Evolutionary conservation across 129 eudicot species (phyloP).

Genomic region (Ambrosia artemisiifolia): DNA sequence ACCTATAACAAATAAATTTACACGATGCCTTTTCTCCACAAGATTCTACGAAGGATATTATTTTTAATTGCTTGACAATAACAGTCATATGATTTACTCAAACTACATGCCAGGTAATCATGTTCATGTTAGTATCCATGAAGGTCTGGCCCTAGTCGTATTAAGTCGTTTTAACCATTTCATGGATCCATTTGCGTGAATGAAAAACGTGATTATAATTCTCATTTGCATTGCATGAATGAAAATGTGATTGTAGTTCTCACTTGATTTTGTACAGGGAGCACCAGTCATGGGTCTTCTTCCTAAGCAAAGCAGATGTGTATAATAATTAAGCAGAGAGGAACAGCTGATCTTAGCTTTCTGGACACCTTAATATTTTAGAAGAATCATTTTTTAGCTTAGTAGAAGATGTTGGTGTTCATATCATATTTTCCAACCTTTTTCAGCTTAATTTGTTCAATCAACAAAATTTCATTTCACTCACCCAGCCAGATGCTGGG

Average conservation of each 20-base stretch:
- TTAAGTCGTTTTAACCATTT: not conserved
- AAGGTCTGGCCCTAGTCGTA: not conserved
- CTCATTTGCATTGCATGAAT: not conserved
- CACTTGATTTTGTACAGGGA: slow-evolving; percentile 6
- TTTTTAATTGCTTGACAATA: not conserved
- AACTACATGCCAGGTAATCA: not conserved
- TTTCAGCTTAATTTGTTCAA: not conserved
- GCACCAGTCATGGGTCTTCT: not conserved
- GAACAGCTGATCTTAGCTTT: not conserved
- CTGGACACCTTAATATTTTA: not conserved
- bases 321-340: not conserved
- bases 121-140: not conserved
- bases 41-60: not conserved
- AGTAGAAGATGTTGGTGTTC: slow-evolving; percentile 3
- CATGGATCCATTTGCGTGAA: not conserved
- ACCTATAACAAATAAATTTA: not conserved
- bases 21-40: not conserved
- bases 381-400: not conserved
- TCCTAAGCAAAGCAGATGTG: not conserved
- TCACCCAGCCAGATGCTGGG: no score
- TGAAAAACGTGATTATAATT: not conserved
- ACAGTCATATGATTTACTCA: not conserved
- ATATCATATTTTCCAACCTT: not conserved
- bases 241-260: not conserved
- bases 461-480: no score